Conservation (phyloP, 257 asterid species). For the Paraleonurus japonicus region DNA sequence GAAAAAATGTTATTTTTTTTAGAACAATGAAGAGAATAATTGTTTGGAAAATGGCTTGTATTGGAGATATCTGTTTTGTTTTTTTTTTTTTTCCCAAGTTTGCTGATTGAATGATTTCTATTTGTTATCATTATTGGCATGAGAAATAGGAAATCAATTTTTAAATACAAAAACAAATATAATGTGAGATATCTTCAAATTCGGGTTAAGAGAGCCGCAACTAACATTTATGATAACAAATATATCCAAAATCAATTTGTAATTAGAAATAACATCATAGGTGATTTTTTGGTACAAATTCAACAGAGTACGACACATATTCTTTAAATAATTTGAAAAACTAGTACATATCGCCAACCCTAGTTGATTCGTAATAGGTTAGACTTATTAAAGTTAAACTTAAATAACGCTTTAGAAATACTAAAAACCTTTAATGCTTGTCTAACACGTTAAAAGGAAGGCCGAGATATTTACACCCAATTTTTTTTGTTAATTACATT, state of each 20-base stretch:
- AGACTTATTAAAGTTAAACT: neutral
- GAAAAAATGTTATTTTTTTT: no score
- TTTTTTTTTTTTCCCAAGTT: no score
- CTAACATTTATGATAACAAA: neutral
- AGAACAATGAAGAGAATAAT: neutral
- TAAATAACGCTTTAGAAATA: neutral
- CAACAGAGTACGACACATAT: neutral
- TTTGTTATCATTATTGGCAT: no score
- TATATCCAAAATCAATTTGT: neutral
- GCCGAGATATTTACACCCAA: no score
- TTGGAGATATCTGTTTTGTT: neutral
- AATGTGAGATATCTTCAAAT: neutral
- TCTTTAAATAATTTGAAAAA: neutral
- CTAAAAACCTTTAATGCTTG: neutral
- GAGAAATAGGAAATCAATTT: no score
- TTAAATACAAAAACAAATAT: no score
- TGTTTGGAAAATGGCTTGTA: neutral
- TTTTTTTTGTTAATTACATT: no score
- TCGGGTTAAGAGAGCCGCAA: neutral
- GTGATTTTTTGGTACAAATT: neutral
- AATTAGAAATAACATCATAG: neutral
- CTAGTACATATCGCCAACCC: neutral
- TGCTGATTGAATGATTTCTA: neutral
- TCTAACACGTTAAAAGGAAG: neutral
- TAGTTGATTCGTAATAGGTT: neutral